Conservation (phyloP, 345 rosid genomes). For the Syzygium aromaticum region DNA sequence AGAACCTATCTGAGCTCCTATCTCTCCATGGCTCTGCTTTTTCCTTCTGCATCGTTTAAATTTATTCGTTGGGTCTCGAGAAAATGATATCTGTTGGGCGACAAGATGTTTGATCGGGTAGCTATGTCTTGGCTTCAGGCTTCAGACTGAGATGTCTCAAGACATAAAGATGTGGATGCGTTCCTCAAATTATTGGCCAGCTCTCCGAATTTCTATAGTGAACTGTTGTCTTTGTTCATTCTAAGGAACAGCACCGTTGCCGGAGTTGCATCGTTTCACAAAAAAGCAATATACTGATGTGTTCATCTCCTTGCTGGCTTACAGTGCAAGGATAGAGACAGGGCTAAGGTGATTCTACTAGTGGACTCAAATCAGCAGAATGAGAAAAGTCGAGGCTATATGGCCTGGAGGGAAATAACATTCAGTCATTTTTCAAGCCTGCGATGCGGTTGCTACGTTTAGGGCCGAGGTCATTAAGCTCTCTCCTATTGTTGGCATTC, state of each 20-base stretch:
- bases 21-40: not conserved
- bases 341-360: not conserved
- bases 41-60: not conserved
- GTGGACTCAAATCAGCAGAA: not conserved
- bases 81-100: not conserved
- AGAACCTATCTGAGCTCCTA: not conserved
- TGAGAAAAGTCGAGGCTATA: not conserved
- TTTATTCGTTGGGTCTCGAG: not conserved
- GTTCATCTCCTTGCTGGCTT: not conserved
- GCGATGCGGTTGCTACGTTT: not conserved
- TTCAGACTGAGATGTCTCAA: not conserved
- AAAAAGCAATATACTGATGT: no score
- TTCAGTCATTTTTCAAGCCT: not conserved
- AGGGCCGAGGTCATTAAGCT: not conserved
- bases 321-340: not conserved
- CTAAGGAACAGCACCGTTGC: no score
- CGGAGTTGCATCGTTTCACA: no score
- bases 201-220: not conserved
- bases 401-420: not conserved
- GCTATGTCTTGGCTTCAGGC: not conserved
- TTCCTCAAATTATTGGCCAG: not conserved
- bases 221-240: not conserved
- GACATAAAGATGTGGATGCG: not conserved
- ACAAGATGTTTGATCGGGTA: not conserved
- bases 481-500: not conserved